These are phyloP conservation scores for Dendrocalamus sinicus DNA, from an alignment of 176 grass and related monocot species.

Conservation along the genomic window DNA sequence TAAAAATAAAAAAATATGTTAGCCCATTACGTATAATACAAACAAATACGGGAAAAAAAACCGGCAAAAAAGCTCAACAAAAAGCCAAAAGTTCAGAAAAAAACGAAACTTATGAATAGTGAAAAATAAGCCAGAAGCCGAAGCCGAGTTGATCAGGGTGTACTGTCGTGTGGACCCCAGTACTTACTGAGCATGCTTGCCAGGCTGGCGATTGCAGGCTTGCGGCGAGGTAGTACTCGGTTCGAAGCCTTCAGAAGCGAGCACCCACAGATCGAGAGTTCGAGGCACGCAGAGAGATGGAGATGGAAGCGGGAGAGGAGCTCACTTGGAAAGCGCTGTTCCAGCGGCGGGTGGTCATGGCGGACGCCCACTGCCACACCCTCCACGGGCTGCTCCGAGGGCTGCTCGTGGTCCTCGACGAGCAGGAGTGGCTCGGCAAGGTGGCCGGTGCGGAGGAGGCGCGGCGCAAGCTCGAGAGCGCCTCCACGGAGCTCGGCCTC, in stretches of 20 bases:
- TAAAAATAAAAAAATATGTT: too few relatives aligned
- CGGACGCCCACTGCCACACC: conserved; percentile 16
- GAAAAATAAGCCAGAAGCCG: too few relatives aligned
- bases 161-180: not conserved
- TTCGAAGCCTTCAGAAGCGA: not conserved
- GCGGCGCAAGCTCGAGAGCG: conserved; percentile 8
- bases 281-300: not conserved
- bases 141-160: too few relatives aligned
- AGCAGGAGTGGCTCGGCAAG: not conserved
- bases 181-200: not conserved
- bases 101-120: too few relatives aligned
- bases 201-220: not conserved
- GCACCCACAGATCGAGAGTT: not conserved
- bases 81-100: too few relatives aligned
- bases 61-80: too few relatives aligned
- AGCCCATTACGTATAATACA: too few relatives aligned
- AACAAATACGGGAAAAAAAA: too few relatives aligned
- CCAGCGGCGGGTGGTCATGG: conserved; percentile 19
- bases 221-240: not conserved
- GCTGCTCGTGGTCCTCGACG: not conserved
- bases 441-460: not conserved
- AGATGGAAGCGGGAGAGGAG: conserved; percentile 15
- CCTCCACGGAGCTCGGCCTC: conserved; percentile 30
- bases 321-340: conserved; percentile 10
- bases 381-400: not conserved